These are phyloP conservation scores for Phoma sp. DNA, from an alignment of 2,329 filamentous ascomycete species.

Conservation along the genomic window DNA sequence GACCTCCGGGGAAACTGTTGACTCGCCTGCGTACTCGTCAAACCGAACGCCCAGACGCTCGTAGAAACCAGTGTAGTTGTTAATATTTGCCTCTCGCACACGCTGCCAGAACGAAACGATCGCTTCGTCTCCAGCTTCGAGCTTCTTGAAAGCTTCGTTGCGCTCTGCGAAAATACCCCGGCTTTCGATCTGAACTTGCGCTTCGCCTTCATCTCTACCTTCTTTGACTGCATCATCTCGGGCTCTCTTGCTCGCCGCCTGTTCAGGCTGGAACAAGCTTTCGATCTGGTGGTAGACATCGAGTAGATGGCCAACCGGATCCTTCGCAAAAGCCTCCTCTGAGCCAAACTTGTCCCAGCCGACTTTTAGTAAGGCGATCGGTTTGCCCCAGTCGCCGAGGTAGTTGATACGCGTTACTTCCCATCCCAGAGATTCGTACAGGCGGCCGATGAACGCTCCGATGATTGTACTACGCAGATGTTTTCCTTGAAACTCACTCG, in stretches of 20 bases:
- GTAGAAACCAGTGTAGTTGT: slow-evolving; percentile 71
- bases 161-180: slow-evolving; percentile 41
- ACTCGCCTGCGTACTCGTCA: slow-evolving; percentile 76
- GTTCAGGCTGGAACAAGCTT: slow-evolving; percentile 62
- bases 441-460: slow-evolving; percentile 65
- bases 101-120: slow-evolving; percentile 69
- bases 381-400: slow-evolving; percentile 72
- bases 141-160: slow-evolving; percentile 69
- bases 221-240: slow-evolving; percentile 58
- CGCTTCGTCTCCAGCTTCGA: slow-evolving; percentile 70
- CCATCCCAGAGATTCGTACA: slow-evolving; percentile 67
- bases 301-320: slow-evolving; percentile 74
- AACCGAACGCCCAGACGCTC: slow-evolving; percentile 74
- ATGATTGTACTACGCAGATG: slow-evolving; percentile 73
- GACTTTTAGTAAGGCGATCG: slow-evolving; percentile 67
- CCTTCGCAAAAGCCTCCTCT: slow-evolving; percentile 66
- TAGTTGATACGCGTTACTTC: slow-evolving; percentile 70
- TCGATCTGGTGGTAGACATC: slow-evolving; percentile 73
- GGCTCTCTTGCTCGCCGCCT: slow-evolving; percentile 63
- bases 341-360: slow-evolving; percentile 71
- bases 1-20: slow-evolving; percentile 69
- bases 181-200: slow-evolving; percentile 37
- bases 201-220: slow-evolving; percentile 53
- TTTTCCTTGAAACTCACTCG: slow-evolving; percentile 71
- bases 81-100: slow-evolving; percentile 72